Evolutionary conservation across 495 filamentous ascomycete genomes (phyloP), one percentile per base, ranked within the genome.

Genomic region (Xylaria intraflava): DNA sequence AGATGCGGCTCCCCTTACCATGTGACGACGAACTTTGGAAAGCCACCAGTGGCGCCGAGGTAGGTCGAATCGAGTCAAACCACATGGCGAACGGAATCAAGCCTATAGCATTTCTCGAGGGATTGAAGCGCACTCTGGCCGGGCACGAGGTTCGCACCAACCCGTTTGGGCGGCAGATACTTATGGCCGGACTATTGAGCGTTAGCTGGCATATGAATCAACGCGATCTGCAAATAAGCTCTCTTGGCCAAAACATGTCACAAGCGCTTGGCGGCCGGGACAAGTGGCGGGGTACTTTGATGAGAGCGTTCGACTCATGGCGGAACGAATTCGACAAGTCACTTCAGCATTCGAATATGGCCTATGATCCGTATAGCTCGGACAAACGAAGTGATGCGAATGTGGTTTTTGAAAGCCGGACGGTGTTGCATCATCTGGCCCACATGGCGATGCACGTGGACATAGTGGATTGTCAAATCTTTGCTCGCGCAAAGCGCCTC

Each of bases 391-490:
- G 57, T 56, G 85, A 90, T 46, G 83, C 87, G 45, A 88, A 90
- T 53, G 84, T 87, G 46, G 82, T 90, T 19, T 90, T 91, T 56
- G 88, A 97, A 62, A 87, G 83, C 57, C 81, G 90, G 41, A 92
- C 85, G 20, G 91, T 95, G 16, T 74, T 97, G 41, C 92, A 98
- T 63, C 88, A 92, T 54, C 74, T 98, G 8, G 94, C 93, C 2
- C 93, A 98, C 66, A 96, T 98, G 90, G 90, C 88, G 3, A 96
- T 95, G 78, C 92, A 97, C 65, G 92, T 96, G 8, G 93, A 97
- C 64, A 88, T 97, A 41, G 88, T 92, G n/a, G 92, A 96, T 66
- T 91, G 90, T 62, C 93, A 96, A 68, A 93, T 97, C 55, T 96
- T 94, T 65, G 93, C 90, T 8, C 85, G 90, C 2, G 89, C 92